Conservation (phyloP, 2,329 filamentous ascomycete species). For the Karstenula rhodostoma region DNA sequence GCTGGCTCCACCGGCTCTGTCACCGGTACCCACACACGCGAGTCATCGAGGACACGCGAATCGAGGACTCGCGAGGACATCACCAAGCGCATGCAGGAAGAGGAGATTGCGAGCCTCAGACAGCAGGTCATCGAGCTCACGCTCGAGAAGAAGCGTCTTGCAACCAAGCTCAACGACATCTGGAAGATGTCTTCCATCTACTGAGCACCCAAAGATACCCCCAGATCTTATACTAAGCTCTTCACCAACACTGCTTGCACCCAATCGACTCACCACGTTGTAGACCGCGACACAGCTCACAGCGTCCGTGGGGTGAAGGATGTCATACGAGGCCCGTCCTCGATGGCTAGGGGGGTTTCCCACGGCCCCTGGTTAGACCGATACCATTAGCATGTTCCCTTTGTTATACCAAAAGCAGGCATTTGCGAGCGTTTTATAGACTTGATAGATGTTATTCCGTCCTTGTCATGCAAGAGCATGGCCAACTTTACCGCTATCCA, state of each 20-base stretch:
- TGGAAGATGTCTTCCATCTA: slow-evolving; percentile 10
- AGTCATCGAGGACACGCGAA: slow-evolving; percentile 3
- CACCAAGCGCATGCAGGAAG: slow-evolving; percentile 11
- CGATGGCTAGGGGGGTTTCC: not conserved
- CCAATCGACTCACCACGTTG: not conserved
- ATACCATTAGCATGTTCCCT: not conserved
- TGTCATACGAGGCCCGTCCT: not conserved
- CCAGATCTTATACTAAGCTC: not conserved
- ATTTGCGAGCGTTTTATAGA: slow-evolving; percentile 7
- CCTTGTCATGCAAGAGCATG: slow-evolving; percentile 2
- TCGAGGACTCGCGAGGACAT: slow-evolving; percentile 4
- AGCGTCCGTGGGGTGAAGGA: not conserved
- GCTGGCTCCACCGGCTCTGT: slow-evolving; percentile 3
- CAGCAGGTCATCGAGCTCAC: slow-evolving; percentile 12
- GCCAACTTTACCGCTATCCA: not conserved
- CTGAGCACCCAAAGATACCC: not conserved
- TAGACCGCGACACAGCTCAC: not conserved
- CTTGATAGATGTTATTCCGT: not conserved
- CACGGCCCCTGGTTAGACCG: not conserved
- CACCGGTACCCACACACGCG: not conserved
- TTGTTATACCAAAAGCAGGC: not conserved
- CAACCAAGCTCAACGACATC: slow-evolving; percentile 10
- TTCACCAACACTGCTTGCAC: not conserved
- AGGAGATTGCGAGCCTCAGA: slow-evolving; percentile 10
- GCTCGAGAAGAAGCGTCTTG: slow-evolving; percentile 12